phyloP scores from a whole-genome alignment of 31 red algal species.

The Odonthalia washingtoniensis region DNA sequence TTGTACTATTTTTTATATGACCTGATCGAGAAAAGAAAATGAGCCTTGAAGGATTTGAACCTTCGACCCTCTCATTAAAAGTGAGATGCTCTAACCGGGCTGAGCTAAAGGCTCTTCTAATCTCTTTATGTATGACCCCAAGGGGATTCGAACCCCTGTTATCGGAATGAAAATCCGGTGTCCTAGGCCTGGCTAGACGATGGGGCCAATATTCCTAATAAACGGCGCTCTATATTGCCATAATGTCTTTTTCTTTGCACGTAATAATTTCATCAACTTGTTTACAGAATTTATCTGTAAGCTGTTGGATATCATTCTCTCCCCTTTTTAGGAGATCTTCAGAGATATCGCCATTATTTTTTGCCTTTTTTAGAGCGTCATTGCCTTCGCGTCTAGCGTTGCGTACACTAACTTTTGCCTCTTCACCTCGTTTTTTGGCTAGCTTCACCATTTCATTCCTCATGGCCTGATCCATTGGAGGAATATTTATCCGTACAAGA shows the following conservation, averaged over 20 bases:
- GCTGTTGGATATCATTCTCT: background rate
- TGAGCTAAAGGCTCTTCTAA: no score
- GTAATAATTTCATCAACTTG: constrained; percentile 1
- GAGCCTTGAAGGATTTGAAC: no score
- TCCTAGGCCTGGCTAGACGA: no score
- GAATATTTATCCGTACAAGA: constrained; percentile 3
- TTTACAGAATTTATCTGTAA: constrained; percentile 22
- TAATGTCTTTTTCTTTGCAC: constrained; percentile 10
- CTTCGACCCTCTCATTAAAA: no score
- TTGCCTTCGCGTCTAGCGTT: background rate
- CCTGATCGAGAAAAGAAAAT: no score
- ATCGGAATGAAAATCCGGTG: no score
- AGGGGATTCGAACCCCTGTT: no score
- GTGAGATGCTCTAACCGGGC: no score
- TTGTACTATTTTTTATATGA: no score
- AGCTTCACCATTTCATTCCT: constrained; percentile 34
- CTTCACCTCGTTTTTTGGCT: constrained; percentile 25
- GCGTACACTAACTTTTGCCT: constrained; percentile 9
- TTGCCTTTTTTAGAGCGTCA: constrained; percentile 1
- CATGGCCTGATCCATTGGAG: constrained; percentile 28
- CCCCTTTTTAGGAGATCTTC: background rate
- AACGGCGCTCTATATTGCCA: constrained; percentile 4
- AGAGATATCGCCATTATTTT: constrained; percentile 10
- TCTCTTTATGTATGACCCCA: no score
- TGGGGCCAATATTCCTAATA: no score